Conservation (phyloP, 805 yeast genomes). For the Scheffersomyces stipitis region DNA sequence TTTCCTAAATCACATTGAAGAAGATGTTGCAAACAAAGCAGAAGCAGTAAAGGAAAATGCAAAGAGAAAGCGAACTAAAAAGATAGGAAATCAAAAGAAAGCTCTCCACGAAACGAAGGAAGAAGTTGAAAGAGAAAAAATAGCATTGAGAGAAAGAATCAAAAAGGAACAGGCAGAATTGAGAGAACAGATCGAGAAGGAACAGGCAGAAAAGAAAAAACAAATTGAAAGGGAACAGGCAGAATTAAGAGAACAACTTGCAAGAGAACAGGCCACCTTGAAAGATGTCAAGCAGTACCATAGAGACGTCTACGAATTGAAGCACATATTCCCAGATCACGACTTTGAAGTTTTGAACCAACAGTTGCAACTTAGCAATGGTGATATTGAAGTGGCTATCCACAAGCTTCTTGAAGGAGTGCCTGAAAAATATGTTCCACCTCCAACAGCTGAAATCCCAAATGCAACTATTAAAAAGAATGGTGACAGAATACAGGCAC, state of each 20-base stretch:
- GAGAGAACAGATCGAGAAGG: no score
- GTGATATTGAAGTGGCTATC: conserved; percentile 29
- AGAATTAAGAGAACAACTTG: conserved; percentile 1
- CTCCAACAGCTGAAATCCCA: neutral
- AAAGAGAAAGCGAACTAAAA: neutral
- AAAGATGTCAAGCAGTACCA: no score
- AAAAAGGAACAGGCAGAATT: no score
- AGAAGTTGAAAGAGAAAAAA: no score
- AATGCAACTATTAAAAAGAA: conserved; percentile 8
- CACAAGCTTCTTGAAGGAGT: conserved; percentile 12
- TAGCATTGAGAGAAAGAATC: no score
- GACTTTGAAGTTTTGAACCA: conserved; percentile 26
- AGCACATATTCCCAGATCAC: conserved; percentile 48
- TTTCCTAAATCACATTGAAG: conserved; percentile 7
- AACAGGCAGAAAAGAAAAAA: no score
- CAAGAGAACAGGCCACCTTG: neutral
- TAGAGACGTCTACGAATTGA: conserved; percentile 21
- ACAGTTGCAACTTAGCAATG: conserved; percentile 26
- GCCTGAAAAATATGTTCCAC: neutral
- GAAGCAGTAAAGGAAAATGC: conserved; percentile 1
- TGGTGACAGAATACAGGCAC: conserved; percentile 16
- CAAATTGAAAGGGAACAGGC: no score
- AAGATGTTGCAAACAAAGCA: conserved; percentile 4
- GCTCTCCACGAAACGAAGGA: no score
- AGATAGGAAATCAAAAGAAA: neutral